These are phyloP conservation scores for Quercus robur DNA, from an alignment of 306 rosid genomes.

Conservation along the genomic window DNA sequence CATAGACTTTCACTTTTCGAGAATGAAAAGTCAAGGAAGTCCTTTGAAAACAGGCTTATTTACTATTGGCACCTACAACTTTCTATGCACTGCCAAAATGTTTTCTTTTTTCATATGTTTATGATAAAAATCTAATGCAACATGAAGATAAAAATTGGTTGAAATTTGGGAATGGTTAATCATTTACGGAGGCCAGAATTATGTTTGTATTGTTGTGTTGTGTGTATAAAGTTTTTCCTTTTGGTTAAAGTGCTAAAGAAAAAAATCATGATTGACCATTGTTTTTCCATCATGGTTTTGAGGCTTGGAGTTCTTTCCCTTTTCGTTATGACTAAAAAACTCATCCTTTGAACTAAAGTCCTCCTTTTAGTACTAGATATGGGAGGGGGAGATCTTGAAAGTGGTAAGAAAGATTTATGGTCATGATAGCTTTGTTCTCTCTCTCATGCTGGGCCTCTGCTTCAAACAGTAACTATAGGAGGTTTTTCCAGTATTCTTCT, in stretches of 20 bases:
- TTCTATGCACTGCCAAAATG: not conserved
- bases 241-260: not conserved
- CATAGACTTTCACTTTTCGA: not conserved
- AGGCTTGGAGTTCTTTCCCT: not conserved
- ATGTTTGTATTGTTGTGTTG: not conserved
- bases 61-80: not conserved
- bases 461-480: not conserved
- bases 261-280: not conserved
- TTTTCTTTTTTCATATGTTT: not conserved
- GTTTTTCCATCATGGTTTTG: not conserved
- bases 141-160: not conserved
- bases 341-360: not conserved
- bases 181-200: not conserved
- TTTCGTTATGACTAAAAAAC: not conserved
- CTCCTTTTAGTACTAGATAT: not conserved
- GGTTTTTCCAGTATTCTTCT: not conserved
- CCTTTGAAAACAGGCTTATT: not conserved
- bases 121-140: not conserved
- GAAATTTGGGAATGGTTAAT: not conserved
- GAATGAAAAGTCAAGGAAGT: not conserved
- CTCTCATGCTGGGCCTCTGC: not conserved
- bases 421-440: not conserved
- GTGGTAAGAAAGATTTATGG: not conserved
- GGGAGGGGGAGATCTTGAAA: not conserved
- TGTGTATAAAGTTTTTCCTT: not conserved